A percentile compares a stretch with the other conserved stretches of the same genome.
Evolutionary conservation across 257 asterid genomes (phyloP).

Genomic region (Paraleonurus japonicus): DNA sequence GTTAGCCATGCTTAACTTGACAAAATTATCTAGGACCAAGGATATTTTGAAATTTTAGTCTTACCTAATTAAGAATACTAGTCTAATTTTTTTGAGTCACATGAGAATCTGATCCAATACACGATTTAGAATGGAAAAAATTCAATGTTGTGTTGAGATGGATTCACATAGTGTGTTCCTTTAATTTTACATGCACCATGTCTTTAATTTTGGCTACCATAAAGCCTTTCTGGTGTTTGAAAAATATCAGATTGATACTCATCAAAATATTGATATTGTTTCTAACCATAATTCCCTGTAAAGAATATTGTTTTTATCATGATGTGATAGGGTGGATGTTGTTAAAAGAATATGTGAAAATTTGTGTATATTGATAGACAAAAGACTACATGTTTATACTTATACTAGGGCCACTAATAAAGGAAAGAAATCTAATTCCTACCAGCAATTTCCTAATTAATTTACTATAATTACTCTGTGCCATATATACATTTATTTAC

Average conservation of each 20-base stretch:
- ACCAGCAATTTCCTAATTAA: neutral
- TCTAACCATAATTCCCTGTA: neutral
- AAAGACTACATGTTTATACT: neutral
- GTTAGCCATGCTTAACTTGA: neutral
- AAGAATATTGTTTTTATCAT: slow-evolving; percentile 1
- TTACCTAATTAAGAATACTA: neutral
- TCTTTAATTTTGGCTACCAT: neutral
- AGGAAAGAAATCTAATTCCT: neutral
- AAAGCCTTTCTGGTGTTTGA: neutral
- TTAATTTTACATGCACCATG: neutral
- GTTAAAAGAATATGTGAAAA: neutral
- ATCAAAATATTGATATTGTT: neutral
- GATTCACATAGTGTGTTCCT: neutral
- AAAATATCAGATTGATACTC: neutral
- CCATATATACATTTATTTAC: neutral
- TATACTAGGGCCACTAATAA: neutral
- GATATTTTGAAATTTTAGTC: neutral
- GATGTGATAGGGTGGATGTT: neutral
- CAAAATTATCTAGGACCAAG: neutral
- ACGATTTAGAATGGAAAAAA: neutral
- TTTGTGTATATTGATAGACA: neutral
- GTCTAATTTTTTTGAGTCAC: neutral
- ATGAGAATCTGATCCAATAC: neutral
- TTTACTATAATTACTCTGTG: neutral
- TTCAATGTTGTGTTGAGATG: slow-evolving; percentile 3